Evolutionary conservation across 1,284 basidiomycete genomes (phyloP).

Genomic region (Cystobasidium pallidum): DNA sequence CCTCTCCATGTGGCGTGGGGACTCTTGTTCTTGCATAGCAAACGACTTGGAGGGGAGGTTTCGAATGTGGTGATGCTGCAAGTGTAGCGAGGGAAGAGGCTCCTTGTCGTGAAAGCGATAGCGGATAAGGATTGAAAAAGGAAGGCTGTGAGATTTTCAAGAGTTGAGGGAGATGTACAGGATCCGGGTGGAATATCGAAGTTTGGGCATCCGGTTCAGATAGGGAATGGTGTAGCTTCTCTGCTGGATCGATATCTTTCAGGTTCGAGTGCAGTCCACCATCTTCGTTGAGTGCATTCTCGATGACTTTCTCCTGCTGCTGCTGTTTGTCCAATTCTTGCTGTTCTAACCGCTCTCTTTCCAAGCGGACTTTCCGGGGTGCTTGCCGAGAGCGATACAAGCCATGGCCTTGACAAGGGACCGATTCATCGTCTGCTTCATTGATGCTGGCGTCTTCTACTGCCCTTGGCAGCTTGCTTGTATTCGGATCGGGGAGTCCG

Average conservation of each 20-base stretch:
- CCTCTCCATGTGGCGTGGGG: constrained; percentile 91
- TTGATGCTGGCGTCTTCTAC: constrained; percentile 14
- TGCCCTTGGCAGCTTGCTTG: constrained; percentile 20
- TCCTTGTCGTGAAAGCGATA: not conserved
- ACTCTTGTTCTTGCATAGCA: constrained; percentile 97
- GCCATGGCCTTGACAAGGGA: not conserved
- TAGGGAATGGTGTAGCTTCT: constrained; percentile 1
- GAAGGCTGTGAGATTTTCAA: constrained; percentile 34
- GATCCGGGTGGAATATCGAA: constrained; percentile 31
- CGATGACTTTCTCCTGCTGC: not conserved
- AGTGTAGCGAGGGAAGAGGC: not conserved
- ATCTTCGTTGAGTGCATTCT: not conserved
- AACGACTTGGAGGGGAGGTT: constrained; percentile 62
- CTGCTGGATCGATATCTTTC: constrained; percentile 3
- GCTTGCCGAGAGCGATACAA: constrained; percentile 33
- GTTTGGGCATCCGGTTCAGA: constrained; percentile 2
- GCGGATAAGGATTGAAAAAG: constrained; percentile 16
- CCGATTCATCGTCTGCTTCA: constrained; percentile 9
- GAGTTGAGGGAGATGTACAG: constrained; percentile 29
- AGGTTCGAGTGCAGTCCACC: constrained; percentile 12
- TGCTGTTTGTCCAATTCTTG: constrained; percentile 23
- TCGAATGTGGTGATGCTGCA: constrained; percentile 1
- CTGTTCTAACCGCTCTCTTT: constrained; percentile 20
- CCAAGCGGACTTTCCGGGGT: constrained; percentile 31
- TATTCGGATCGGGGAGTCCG: not conserved